These are phyloP conservation scores for Physcomitrium patens DNA, from an alignment of 225 moss, liverwort and hornwort species.

Conservation along the genomic window DNA sequence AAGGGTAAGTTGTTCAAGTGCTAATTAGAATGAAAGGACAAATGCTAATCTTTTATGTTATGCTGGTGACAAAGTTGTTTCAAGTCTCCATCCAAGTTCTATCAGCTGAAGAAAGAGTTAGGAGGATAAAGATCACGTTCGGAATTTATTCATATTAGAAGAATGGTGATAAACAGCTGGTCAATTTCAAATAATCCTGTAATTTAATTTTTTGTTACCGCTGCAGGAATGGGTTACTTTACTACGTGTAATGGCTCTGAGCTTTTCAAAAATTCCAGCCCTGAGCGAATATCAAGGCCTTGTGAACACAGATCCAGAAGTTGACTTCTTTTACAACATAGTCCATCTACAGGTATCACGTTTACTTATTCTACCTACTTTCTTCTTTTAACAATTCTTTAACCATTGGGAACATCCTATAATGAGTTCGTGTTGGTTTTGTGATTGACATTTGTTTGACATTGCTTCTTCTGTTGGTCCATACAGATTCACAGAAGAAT, in stretches of 20 bases:
- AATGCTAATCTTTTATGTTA: not conserved
- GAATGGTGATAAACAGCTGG: slow-evolving; percentile 5
- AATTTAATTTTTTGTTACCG: slow-evolving; percentile 4
- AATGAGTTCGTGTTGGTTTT: slow-evolving; percentile 4
- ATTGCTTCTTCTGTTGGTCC: slow-evolving; percentile 3
- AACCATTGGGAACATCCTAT: slow-evolving; percentile 2
- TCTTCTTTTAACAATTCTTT: not conserved
- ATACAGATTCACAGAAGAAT: slow-evolving; percentile 83
- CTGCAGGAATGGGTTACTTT: slow-evolving; percentile 92
- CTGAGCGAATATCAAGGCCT: slow-evolving; percentile 81
- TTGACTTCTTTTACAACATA: slow-evolving; percentile 88
- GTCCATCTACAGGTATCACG: slow-evolving; percentile 83
- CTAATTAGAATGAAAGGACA: slow-evolving; percentile 14
- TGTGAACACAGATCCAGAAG: slow-evolving; percentile 77
- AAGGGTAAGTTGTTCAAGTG: slow-evolving; percentile 53
- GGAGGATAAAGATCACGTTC: slow-evolving; percentile 1
- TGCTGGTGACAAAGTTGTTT: not conserved
- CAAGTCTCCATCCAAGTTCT: slow-evolving; percentile 1
- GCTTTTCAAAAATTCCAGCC: slow-evolving; percentile 46
- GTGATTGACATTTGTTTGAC: slow-evolving; percentile 21
- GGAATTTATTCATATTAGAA: not conserved
- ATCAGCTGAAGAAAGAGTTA: not conserved
- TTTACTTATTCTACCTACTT: not conserved
- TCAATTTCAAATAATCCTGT: not conserved
- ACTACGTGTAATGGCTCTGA: slow-evolving; percentile 82